Percentiles rank a stretch among this genome's conserved stretches.
Conservation (phyloP, 164 flowering plant species). For the Tetrastigma voinierianum region DNA sequence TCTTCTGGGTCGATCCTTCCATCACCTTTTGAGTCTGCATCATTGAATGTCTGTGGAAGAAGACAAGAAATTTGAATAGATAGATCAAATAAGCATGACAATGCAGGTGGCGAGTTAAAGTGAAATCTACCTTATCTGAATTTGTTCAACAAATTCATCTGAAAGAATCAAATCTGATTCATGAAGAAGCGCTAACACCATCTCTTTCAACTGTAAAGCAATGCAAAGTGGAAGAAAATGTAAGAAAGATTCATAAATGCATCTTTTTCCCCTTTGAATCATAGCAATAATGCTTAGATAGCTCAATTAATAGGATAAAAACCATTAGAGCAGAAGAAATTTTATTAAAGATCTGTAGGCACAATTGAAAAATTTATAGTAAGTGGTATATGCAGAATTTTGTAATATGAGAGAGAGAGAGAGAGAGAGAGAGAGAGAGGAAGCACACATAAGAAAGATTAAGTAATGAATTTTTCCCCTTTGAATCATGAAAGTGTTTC, state of each 20-base stretch:
- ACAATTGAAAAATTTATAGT: not conserved
- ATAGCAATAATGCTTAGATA: not conserved
- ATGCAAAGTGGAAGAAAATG: not conserved
- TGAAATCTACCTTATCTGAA: constrained; percentile 55
- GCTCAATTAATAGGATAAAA: too few species aligned
- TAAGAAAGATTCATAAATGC: not conserved
- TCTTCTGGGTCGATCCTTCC: constrained; percentile 61
- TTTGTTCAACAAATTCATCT: constrained; percentile 63
- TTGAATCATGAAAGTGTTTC: not conserved
- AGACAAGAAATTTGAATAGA: not conserved
- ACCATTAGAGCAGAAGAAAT: too few species aligned
- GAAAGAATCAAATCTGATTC: constrained; percentile 73
- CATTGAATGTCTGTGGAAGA: constrained; percentile 43
- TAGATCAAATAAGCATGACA: not conserved
- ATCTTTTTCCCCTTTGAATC: not conserved
- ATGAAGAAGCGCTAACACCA: constrained; percentile 76
- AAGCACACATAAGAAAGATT: not conserved
- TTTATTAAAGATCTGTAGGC: not conserved
- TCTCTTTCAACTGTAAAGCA: constrained; percentile 55
- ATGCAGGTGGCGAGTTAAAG: not conserved
- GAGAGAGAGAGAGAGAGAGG: not conserved
- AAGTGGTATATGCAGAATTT: not conserved
- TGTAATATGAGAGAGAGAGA: not conserved
- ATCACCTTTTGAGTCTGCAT: constrained; percentile 52
- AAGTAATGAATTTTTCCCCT: not conserved